These are phyloP conservation scores for Takashimella tepidaria DNA, from an alignment of 1,284 basidiomycete species.

Conservation along the genomic window DNA sequence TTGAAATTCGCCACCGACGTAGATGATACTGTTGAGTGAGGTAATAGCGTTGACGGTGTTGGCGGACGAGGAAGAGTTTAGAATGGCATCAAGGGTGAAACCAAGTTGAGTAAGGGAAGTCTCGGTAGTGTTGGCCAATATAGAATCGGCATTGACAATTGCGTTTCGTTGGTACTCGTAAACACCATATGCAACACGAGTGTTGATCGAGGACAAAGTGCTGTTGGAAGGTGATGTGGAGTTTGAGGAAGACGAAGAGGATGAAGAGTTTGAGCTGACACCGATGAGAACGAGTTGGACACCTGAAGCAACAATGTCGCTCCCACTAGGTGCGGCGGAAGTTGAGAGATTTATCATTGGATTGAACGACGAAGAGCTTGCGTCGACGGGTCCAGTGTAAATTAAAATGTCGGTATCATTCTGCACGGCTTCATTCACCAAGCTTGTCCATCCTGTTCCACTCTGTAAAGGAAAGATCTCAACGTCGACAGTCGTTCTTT, in stretches of 20 bases:
- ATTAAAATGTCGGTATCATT: slow-evolving; percentile 61
- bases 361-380: slow-evolving; percentile 62
- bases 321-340: slow-evolving; percentile 58
- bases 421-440: slow-evolving; percentile 67
- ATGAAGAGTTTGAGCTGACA: slow-evolving; percentile 10
- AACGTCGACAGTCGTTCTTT: slow-evolving; percentile 75
- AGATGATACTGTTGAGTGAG: slow-evolving; percentile 61
- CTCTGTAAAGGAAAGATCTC: slow-evolving; percentile 72
- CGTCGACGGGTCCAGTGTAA: slow-evolving; percentile 76
- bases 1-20: slow-evolving; percentile 73
- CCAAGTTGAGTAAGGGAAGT: slow-evolving; percentile 64
- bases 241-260: background rate
- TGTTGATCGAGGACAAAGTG: slow-evolving; percentile 16
- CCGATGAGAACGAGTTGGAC: slow-evolving; percentile 65
- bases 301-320: slow-evolving; percentile 72
- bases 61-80: slow-evolving; percentile 36
- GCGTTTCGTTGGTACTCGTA: slow-evolving; percentile 33
- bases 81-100: slow-evolving; percentile 52
- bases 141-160: slow-evolving; percentile 31
- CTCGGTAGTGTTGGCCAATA: slow-evolving; percentile 64
- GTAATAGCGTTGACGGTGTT: slow-evolving; percentile 55
- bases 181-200: slow-evolving; percentile 33
- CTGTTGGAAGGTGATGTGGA: slow-evolving; percentile 13
- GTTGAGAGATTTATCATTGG: slow-evolving; percentile 67
- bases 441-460: slow-evolving; percentile 60